Evolutionary conservation across 805 yeast genomes (phyloP), one percentile per base, ranked within the genome.

Genomic region (Myxozyma neglecta): DNA sequence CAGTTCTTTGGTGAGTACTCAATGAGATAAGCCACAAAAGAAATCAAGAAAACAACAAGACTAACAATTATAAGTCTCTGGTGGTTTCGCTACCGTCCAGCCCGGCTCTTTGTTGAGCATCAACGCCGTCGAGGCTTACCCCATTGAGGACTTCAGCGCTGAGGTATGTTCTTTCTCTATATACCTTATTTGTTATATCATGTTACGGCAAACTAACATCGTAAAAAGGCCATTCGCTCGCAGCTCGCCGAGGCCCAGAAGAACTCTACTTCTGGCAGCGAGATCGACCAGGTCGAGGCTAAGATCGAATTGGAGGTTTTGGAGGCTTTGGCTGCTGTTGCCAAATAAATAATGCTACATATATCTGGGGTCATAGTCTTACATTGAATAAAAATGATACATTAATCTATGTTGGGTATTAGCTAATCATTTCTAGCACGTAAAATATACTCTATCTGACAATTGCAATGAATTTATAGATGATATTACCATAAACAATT

Each of bases 31-130:
- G 4, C 18, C 16, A 16, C 18, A 13, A 5, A 8, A 13, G 7
- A 20, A 3, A 9, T 45, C 16, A 11, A 11, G 43, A 16, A 16
- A 35, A 2, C 18, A n/a, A 3, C 7, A 39, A 37, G 46, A 39
- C 34, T 18, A 34, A 10, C 35, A 36, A 6, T 32, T 40, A 69
- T 5, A 24, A 24, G 91, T 93, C 69, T 85, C 96, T 66, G 98
- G 98, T 69, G 99, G 99, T 70, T 89, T 93, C 73, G 98, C 97
- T 64, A 85, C 96, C 61, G 96, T 94, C 69, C 92, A 89, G 77
- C 97, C 97, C 79, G 96, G 90, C 73, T 91, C 97, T 70, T 83
- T 87, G 71, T 83, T 94, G 75, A 85, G 89, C 74, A 87, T 94
- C 77, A 88, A 94, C 74, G 92, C 97, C 68, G 88, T 90, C 72